Base-by-base conservation (phyloP, 257 asterid species). In the Cruciata laevipes region DNA sequence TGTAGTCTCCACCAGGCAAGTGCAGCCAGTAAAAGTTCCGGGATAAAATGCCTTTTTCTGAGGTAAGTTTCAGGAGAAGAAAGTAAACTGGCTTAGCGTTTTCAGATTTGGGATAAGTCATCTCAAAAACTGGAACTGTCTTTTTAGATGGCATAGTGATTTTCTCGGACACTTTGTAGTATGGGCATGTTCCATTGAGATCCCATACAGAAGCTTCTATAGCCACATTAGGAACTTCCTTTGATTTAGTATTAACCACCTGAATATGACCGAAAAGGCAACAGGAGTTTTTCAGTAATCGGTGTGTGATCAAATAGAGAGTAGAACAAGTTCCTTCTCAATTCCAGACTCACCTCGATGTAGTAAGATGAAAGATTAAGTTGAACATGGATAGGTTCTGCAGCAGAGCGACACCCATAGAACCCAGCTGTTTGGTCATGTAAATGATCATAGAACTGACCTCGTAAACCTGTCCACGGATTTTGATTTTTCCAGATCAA, bases 391-490 rank as follows among this genome's bases (percentile, higher is more conserved):
- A 90, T 80, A 57, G 97, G 92, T 77, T 93, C 99, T 61, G 95
- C 97, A 37, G 96, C 99, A 75, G 70, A 63, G 71, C 99, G 97
- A 68, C 99, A 93, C 23, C 99, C 99, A 64, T 85, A 93, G 79
- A 93, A 93, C 59, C 99, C 99, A 37, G 97, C 96, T 9, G 99
- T 90, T 82, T 93, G 99, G 68, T 90, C 95, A 33, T 77, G 99
- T 73, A 93, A 97, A 83, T 93, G 97, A 80, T 93, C 99, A 67
- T 90, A 93, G 81, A 93, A 88, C 77, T 90, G 99, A 60, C 99
- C 99, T 68, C 97, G 86, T 47, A 93, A 82, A 72, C 99, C 99
- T 37, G 96, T 88, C 99, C 99, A 93, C 0, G 99, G 99, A 77
- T 93, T 93, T 81, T 90, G 97, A n/a, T 89, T 93, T 82, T 93